These are phyloP conservation scores for Ceratobasidium sp. DNA, from an alignment of 1,284 basidiomycete species.

Conservation along the genomic window DNA sequence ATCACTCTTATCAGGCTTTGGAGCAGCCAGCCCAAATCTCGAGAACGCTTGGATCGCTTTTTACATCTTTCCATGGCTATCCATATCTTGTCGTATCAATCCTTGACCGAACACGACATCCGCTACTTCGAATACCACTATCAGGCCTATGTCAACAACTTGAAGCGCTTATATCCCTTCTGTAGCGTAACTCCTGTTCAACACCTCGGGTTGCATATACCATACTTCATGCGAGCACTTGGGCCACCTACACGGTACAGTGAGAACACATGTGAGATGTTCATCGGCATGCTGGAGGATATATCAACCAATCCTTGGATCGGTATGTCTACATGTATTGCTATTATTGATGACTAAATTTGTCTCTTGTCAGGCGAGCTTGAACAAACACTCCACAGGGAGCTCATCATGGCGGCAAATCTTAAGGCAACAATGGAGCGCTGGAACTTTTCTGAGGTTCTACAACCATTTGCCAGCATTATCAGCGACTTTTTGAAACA, in stretches of 20 bases:
- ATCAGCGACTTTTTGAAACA: background rate
- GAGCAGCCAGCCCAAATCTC: background rate
- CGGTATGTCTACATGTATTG: slow-evolving; percentile 1
- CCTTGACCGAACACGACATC: background rate
- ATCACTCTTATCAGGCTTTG: background rate
- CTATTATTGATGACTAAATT: too few species aligned
- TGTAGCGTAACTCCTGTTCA: background rate
- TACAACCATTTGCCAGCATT: background rate
- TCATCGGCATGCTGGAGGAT: slow-evolving; percentile 40
- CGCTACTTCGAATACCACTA: background rate
- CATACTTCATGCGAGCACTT: slow-evolving; percentile 5
- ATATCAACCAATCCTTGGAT: slow-evolving; percentile 13
- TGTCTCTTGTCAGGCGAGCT: slow-evolving; percentile 21
- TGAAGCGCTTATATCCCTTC: slow-evolving; percentile 27
- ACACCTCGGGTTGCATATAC: slow-evolving; percentile 40
- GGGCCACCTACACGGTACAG: slow-evolving; percentile 31
- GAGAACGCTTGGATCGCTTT: slow-evolving; percentile 9
- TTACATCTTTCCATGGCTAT: slow-evolving; percentile 18
- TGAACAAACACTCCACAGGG: slow-evolving; percentile 19
- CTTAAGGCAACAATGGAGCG: background rate
- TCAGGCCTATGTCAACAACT: background rate
- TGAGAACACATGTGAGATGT: slow-evolving; percentile 37
- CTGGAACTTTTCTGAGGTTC: background rate
- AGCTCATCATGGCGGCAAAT: slow-evolving; percentile 4
- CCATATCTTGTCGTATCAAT: slow-evolving; percentile 1